Evolutionary conservation across 495 filamentous ascomycete species (phyloP), one percentile per base, ranked within the genome.

Genomic region (Talaromyces liani): DNA sequence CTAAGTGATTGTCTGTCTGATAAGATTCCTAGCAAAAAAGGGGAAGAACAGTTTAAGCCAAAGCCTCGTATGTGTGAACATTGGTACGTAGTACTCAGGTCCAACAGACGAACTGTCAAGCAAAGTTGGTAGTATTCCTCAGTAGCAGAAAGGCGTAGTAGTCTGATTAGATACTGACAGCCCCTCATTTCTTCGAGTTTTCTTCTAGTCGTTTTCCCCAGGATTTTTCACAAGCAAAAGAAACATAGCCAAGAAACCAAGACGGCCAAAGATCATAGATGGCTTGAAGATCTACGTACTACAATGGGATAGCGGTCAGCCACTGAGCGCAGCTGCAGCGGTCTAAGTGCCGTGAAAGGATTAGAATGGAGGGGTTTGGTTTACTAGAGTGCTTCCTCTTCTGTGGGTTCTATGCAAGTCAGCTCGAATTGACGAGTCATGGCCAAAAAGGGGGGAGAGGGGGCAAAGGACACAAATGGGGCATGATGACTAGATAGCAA

Each of bases 211-310:
- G 2, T n/a, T 25, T 56, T 29, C 22, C 53, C 53, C 22, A 18
- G 18, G 16, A 56, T 27, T 56, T 6, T 56, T 56, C 22, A 56
- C 22, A 14, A 29, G 27, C 53, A 29, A 10, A 20, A 56, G 5
- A 56, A 25, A 29, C 8, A 10, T 27, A 29, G 27, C 53, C 53
- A 56, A 56, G 22, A 6, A 54, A 31, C 24, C 53, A 56, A 56
- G 22, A 56, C 53, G 12, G 20, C 10, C 18, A 56, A 16, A 22
- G 27, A 49, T 49, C 18, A 49, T 9, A 22, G 45, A 49, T 49
- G 45, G 18, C 45, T 49, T 56, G 53, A 56, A 56, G 53, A 56
- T 56, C 53, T 56, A 56, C 53, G 53, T 56, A 56, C 24, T 29
- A 56, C 27, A 18, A 56, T 56, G 53, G 53, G 53, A 25, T 29